Conservation (phyloP, 1,284 basidiomycete species). For the Omphalotus olearius region DNA sequence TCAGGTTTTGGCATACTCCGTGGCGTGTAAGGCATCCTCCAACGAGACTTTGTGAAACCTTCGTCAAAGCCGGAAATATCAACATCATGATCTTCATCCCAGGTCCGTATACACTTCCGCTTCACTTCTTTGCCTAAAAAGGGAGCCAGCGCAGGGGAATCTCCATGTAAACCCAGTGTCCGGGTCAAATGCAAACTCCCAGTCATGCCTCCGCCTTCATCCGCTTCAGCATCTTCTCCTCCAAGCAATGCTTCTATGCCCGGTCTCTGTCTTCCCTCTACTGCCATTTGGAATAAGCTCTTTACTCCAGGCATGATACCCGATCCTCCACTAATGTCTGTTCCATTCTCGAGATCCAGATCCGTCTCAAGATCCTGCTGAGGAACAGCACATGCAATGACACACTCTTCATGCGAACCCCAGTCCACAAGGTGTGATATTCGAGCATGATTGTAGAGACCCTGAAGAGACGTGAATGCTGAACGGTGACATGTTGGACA, state of each 20-base stretch:
- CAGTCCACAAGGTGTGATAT: conserved; percentile 63
- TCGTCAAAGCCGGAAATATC: conserved; percentile 32
- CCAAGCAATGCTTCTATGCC: conserved; percentile 1
- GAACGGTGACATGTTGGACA: conserved; percentile 61
- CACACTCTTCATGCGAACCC: conserved; percentile 72
- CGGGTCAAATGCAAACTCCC: conserved; percentile 45
- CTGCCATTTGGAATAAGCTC: conserved; percentile 66
- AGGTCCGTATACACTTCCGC: conserved; percentile 52
- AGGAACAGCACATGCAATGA: conserved; percentile 55
- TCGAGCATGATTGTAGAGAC: conserved; percentile 71
- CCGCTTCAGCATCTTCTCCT: conserved; percentile 10
- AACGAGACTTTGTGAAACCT: conserved; percentile 21
- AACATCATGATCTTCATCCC: conserved; percentile 43
- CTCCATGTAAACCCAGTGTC: conserved; percentile 64
- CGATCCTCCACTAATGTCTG: conserved; percentile 50
- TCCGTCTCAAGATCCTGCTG: conserved; percentile 34
- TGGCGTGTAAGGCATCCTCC: conserved; percentile 24
- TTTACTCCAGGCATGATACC: conserved; percentile 55
- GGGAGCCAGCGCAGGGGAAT: conserved; percentile 66
- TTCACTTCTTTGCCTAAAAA: conserved; percentile 60
- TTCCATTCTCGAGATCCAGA: conserved; percentile 45
- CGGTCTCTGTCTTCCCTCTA: conserved; percentile 32
- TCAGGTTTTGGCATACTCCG: conserved; percentile 13
- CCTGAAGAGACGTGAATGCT: conserved; percentile 70
- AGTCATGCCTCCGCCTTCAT: neutral